Evolutionary conservation across 75 land plant genomes (phyloP).

Genomic region (Pinus albicaulis): DNA sequence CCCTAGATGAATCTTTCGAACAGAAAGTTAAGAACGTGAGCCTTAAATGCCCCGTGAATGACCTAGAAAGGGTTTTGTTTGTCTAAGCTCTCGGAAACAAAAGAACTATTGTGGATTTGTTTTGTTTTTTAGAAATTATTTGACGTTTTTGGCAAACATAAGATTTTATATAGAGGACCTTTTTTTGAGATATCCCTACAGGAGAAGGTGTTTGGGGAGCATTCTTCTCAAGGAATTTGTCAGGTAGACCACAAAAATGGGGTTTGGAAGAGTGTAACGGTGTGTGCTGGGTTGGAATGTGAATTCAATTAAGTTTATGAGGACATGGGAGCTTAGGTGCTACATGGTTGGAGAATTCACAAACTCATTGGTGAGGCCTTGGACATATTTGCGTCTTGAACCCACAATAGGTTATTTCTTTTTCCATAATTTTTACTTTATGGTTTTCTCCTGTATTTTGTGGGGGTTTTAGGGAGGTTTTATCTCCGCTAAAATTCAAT

Average conservation of each 20-base stretch:
- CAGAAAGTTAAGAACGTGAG: conserved; percentile 21
- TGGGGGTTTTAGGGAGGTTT: not conserved
- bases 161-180: conserved; percentile 91
- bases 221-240: conserved; percentile 78
- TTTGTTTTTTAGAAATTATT: conserved; percentile 89
- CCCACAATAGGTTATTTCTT: not conserved
- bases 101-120: conserved; percentile 64
- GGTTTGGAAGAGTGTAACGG: conserved; percentile 93
- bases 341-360: conserved; percentile 79
- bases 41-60: conserved; percentile 30
- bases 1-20: conserved; percentile 6
- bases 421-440: not conserved
- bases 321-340: conserved; percentile 64
- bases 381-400: conserved; percentile 20
- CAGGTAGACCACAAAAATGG: conserved; percentile 60
- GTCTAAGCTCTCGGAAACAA: conserved; percentile 20
- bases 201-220: conserved; percentile 77
- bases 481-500: not conserved
- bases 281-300: conserved; percentile 93
- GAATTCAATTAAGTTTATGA: conserved; percentile 91
- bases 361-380: conserved; percentile 68
- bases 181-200: conserved; percentile 72
- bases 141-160: conserved; percentile 79
- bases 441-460: not conserved
- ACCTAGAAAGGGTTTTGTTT: conserved; percentile 36